A percentile compares a stretch with the other conserved stretches of the same genome.
Evolutionary conservation across 2,329 filamentous ascomycete genomes (phyloP).

Genomic region (Pseudocercospora musae): DNA sequence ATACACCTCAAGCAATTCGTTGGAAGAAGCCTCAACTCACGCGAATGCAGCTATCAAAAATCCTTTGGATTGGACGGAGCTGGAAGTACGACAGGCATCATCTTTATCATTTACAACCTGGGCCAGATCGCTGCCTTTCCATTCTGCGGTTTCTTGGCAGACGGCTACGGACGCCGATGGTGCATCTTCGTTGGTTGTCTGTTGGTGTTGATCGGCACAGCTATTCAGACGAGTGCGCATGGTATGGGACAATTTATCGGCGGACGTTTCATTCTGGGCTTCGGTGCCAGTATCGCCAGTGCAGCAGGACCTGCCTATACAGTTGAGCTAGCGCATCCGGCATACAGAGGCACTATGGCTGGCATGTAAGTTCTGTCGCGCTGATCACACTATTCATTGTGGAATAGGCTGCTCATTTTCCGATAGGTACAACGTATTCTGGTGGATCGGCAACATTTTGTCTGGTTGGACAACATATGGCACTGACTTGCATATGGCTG

Average conservation of each 20-base stretch:
- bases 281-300: conserved; percentile 54
- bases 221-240: conserved; percentile 51
- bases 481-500: conserved; percentile 19
- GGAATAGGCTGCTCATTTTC: neutral
- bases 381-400: neutral
- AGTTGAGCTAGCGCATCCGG: conserved; percentile 59
- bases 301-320: conserved; percentile 60
- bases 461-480: conserved; percentile 44
- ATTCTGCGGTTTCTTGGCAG: conserved; percentile 40
- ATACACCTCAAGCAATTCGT: neutral
- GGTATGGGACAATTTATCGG: conserved; percentile 53
- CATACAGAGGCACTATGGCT: conserved; percentile 58
- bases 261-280: conserved; percentile 40
- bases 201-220: conserved; percentile 51
- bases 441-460: conserved; percentile 50
- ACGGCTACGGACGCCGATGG: conserved; percentile 49
- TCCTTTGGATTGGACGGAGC: conserved; percentile 49
- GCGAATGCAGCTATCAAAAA: conserved; percentile 42
- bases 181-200: conserved; percentile 57
- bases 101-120: conserved; percentile 44
- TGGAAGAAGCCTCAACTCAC: neutral
- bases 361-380: conserved; percentile 46
- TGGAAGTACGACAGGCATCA: conserved; percentile 50
- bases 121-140: conserved; percentile 53
- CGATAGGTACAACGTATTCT: conserved; percentile 38